Evolutionary conservation across 768 basidiomycete species (phyloP).

Genomic region (Pilatotrama ljubarskyi): DNA sequence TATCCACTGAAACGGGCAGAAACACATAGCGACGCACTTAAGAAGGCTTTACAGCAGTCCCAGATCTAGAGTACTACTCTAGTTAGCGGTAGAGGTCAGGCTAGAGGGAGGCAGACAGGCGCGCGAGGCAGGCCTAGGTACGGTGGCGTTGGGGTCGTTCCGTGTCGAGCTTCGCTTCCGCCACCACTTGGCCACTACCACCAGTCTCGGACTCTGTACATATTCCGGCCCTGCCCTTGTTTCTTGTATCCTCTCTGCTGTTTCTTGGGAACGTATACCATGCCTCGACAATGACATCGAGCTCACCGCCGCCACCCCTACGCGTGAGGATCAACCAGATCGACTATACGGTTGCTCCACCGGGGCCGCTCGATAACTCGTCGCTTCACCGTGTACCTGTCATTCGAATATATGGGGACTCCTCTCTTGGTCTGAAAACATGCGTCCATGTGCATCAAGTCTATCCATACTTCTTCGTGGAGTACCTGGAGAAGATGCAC

Average conservation of each 20-base stretch:
- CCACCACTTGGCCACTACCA: not conserved
- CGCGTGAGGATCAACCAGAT: slow-evolving; percentile 56
- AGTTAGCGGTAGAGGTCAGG: no score
- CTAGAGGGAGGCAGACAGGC: no score
- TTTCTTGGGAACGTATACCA: not conserved
- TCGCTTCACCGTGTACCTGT: slow-evolving; percentile 70
- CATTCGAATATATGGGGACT: slow-evolving; percentile 83
- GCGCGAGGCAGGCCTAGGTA: no score
- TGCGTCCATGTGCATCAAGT: slow-evolving; percentile 93
- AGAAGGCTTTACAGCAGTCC: no score
- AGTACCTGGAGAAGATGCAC: slow-evolving; percentile 70
- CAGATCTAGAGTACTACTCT: no score
- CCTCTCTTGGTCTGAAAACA: slow-evolving; percentile 72
- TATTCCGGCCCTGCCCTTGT: slow-evolving; percentile 2
- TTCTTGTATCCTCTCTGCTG: not conserved
- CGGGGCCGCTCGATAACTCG: slow-evolving; percentile 65
- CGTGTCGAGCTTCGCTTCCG: slow-evolving; percentile 3
- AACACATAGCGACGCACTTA: no score
- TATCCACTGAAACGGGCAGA: no score
- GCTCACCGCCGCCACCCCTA: slow-evolving; percentile 25
- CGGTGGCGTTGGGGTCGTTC: not conserved
- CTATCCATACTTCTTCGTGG: slow-evolving; percentile 91
- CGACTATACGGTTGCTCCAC: slow-evolving; percentile 58
- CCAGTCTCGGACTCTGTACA: slow-evolving; percentile 1
- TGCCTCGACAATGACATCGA: slow-evolving; percentile 12